Evolutionary conservation across 495 filamentous ascomycete species (phyloP).

Genomic region (Tuber aestivum): DNA sequence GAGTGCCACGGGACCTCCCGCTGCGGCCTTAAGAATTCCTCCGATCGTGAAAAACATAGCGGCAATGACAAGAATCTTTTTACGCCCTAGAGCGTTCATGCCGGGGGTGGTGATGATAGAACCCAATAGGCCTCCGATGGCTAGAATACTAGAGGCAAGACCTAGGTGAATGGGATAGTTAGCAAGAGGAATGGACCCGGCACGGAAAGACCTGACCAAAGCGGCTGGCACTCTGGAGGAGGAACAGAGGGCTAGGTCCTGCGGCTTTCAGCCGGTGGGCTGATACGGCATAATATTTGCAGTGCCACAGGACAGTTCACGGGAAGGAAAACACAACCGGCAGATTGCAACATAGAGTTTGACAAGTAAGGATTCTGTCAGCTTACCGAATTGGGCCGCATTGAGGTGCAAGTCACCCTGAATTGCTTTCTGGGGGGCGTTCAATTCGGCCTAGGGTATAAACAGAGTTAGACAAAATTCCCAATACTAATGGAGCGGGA

Average conservation of each 20-base stretch:
- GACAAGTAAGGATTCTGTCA: background rate
- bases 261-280: too few relatives aligned
- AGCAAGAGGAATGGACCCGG: too few relatives aligned
- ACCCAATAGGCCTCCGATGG: constrained; percentile 78
- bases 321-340: too few relatives aligned
- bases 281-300: too few relatives aligned
- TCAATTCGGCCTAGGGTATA: constrained; percentile 73
- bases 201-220: too few relatives aligned
- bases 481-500: background rate
- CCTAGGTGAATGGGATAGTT: constrained; percentile 11
- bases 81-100: constrained; percentile 65
- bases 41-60: constrained; percentile 71
- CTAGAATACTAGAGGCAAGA: constrained; percentile 84
- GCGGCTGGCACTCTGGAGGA: too few relatives aligned
- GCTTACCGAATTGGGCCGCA: constrained; percentile 56
- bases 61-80: constrained; percentile 64
- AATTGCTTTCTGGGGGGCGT: constrained; percentile 85
- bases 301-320: too few relatives aligned
- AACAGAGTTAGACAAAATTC: constrained; percentile 14
- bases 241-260: too few relatives aligned
- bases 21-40: constrained; percentile 64
- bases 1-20: constrained; percentile 62
- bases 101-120: constrained; percentile 71
- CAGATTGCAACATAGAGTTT: too few relatives aligned
- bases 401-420: constrained; percentile 47